Conservation (phyloP, 2,329 filamentous ascomycete species). For the Mycosphaerella arachidis region DNA sequence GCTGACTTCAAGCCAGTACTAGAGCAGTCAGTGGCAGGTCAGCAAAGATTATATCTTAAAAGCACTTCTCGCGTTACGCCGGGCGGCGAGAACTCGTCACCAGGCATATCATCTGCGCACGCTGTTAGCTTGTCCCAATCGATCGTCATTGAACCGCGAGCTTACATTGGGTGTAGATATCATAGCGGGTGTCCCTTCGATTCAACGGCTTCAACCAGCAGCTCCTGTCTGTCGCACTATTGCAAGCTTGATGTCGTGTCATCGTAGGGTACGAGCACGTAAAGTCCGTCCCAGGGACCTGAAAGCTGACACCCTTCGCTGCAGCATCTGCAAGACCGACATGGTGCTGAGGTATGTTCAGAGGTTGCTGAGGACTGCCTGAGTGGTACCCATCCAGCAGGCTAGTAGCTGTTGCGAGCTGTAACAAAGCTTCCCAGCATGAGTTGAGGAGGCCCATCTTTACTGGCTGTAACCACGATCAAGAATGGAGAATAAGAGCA, state of each 20-base stretch:
- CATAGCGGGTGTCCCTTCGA: slow-evolving; percentile 17
- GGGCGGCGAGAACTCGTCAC: slow-evolving; percentile 13
- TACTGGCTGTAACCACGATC: background rate
- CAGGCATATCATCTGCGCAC: slow-evolving; percentile 12
- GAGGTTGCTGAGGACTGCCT: slow-evolving; percentile 5
- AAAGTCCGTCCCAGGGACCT: slow-evolving; percentile 15
- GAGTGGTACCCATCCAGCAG: slow-evolving; percentile 4
- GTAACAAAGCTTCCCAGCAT: slow-evolving; percentile 16
- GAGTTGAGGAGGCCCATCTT: slow-evolving; percentile 18
- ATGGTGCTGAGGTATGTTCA: slow-evolving; percentile 6
- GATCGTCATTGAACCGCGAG: background rate
- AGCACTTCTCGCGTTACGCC: slow-evolving; percentile 28
- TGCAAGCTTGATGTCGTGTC: slow-evolving; percentile 15
- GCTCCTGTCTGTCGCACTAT: slow-evolving; percentile 24
- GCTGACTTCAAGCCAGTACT: slow-evolving; percentile 43
- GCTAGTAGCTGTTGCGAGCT: slow-evolving; percentile 7
- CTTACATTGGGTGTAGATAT: slow-evolving; percentile 30
- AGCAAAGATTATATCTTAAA: background rate
- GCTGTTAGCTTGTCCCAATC: background rate
- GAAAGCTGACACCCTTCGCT: slow-evolving; percentile 8
- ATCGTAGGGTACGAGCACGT: slow-evolving; percentile 15
- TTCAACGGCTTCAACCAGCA: slow-evolving; percentile 22
- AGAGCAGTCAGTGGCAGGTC: slow-evolving; percentile 24
- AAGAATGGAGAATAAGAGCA: background rate
- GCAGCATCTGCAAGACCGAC: background rate